Evolutionary conservation across 768 basidiomycete species (phyloP), one percentile per base, ranked within the genome.

Genomic region (Sporobolomyces roseus): DNA sequence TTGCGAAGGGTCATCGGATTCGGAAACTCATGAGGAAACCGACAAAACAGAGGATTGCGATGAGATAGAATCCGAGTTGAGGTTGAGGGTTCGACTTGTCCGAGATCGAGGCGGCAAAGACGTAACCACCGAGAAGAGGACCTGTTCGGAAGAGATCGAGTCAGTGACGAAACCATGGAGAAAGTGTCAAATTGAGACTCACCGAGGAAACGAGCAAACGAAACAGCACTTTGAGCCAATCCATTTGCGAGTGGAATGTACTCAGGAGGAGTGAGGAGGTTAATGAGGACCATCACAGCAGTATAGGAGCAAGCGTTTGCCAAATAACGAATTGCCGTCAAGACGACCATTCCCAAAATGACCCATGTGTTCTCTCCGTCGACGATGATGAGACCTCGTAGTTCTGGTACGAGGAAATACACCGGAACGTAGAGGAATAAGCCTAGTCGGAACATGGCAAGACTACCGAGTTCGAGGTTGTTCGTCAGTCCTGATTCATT

Each of bases 211-310:
- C 96, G 85, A 6, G 93, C 91, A 30, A 94, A 85, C 71, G 91
- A 93, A 70, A 94, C 93, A 36, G 91, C 89, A 75, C 91, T 93
- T 79, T 99, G 96, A 0, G 93, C 96, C 27, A 94, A 86, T 23
- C 94, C 96, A 76, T 98, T 99, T 14, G 94, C 91, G 66, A 91
- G 85, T 10, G 92, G 91, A 46, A 98, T 86, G 12, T 91, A 86
- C 45, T 84, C 83, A 2, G 93, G 91, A 3, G 94, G 93, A 0
- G 93, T 91, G 89, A 94, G 90, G 66, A 75, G 65, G 62, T 74
- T 92, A 66, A 53, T 64, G 52, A 65, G 52, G 64, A 72, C 46
- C 68, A 64, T 74, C 67, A 96, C 85, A 2, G 92, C 84, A 0
- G 96, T 98, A 79, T 94, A 98, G 23, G 84, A 85, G 79, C 94